phyloP scores from a whole-genome alignment of 345 rosid genomes.

The Kernera saxatilis region DNA sequence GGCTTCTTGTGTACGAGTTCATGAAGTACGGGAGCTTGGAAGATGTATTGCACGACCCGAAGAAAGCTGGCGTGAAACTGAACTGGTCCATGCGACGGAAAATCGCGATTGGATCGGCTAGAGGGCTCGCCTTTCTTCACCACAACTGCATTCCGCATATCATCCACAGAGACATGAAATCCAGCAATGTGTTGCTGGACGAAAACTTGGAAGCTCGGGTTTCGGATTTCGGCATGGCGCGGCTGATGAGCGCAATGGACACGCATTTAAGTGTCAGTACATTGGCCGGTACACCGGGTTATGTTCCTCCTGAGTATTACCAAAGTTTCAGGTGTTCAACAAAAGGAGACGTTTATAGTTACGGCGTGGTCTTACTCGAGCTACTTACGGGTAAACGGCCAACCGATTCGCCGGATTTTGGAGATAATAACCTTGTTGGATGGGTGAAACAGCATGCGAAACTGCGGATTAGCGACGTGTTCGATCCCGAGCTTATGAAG shows the following conservation, averaged over 20 bases:
- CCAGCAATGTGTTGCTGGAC: constrained; percentile 88
- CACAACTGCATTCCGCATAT: constrained; percentile 84
- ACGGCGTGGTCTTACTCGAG: constrained; percentile 89
- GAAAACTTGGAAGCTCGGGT: constrained; percentile 88
- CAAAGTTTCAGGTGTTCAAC: constrained; percentile 91
- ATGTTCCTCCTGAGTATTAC: constrained; percentile 96
- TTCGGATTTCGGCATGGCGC: constrained; percentile 97
- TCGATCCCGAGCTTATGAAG: constrained; percentile 67
- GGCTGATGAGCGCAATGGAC: constrained; percentile 84
- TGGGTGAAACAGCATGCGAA: constrained; percentile 97
- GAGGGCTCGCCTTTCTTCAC: constrained; percentile 88
- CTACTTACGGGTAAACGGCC: constrained; percentile 84
- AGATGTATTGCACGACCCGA: constrained; percentile 73
- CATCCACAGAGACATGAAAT: constrained; percentile 97
- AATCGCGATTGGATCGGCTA: constrained; percentile 88
- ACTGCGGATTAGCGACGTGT: constrained; percentile 60
- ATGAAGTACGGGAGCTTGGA: constrained; percentile 94
- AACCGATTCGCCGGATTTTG: constrained; percentile 91
- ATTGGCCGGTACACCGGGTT: constrained; percentile 96
- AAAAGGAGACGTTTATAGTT: constrained; percentile 92
- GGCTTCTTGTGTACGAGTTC: constrained; percentile 91
- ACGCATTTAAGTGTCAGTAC: constrained; percentile 97
- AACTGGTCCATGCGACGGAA: constrained; percentile 80
- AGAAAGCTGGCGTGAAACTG: constrained; percentile 60
- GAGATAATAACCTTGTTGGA: constrained; percentile 95